These are phyloP conservation scores for Cryptococcus deneoformans DNA, from an alignment of 1,284 basidiomycete species.

Conservation along the genomic window DNA sequence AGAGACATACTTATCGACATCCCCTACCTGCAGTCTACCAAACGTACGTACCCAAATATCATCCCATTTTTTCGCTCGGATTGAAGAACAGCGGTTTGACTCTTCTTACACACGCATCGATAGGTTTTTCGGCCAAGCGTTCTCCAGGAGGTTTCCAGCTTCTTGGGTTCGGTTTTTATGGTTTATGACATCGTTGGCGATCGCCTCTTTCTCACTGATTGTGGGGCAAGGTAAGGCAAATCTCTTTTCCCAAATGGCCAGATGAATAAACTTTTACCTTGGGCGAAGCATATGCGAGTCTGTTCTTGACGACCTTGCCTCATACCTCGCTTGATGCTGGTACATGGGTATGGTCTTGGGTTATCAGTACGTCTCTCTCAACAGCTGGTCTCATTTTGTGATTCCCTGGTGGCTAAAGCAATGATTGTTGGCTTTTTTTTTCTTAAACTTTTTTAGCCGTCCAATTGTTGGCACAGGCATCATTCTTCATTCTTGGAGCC, in stretches of 20 bases:
- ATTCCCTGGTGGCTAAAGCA: too few relatives aligned
- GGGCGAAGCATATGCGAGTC: slow-evolving; percentile 51
- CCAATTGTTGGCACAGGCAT: slow-evolving; percentile 52
- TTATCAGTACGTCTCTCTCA: slow-evolving; percentile 44
- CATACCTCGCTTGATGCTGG: slow-evolving; percentile 57
- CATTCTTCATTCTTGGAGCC: slow-evolving; percentile 53
- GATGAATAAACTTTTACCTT: neutral
- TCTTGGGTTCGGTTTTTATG: slow-evolving; percentile 58
- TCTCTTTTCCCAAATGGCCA: neutral
- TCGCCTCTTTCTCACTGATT: slow-evolving; percentile 55
- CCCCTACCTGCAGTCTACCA: slow-evolving; percentile 29
- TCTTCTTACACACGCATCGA: neutral
- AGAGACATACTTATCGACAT: slow-evolving; percentile 44
- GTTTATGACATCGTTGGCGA: slow-evolving; percentile 56
- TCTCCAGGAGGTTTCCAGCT: slow-evolving; percentile 53
- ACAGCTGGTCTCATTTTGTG: too few relatives aligned
- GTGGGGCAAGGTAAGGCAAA: slow-evolving; percentile 51
- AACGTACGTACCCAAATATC: slow-evolving; percentile 16
- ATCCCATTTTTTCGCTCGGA: too few relatives aligned
- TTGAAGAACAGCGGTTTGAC: too few relatives aligned
- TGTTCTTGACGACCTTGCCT: slow-evolving; percentile 56
- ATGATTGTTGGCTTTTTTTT: too few relatives aligned
- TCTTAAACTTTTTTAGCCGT: slow-evolving; percentile 33
- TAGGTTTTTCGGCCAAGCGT: slow-evolving; percentile 53
- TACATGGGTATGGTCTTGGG: slow-evolving; percentile 58